Evolutionary conservation across 2,329 filamentous ascomycete genomes (phyloP).

Genomic region (Neofusicoccum parvum): DNA sequence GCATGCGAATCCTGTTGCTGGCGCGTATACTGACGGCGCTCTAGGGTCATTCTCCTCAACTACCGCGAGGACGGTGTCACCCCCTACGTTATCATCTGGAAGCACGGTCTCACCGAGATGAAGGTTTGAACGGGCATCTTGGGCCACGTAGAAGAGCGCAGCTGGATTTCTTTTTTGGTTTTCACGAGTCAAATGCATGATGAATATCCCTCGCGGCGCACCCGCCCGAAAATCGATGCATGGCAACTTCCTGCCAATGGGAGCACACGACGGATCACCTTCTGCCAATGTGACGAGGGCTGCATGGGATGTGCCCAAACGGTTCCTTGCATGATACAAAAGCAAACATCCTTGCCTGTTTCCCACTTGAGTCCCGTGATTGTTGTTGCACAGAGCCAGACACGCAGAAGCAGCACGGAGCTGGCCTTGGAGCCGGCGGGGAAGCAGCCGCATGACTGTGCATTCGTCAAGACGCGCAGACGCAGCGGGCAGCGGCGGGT

Average conservation of each 20-base stretch:
- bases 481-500: background rate
- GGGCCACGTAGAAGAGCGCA: constrained; percentile 20
- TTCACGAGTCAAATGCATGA: constrained; percentile 43
- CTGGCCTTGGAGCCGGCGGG: background rate
- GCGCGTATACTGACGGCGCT: background rate
- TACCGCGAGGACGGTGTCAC: constrained; percentile 96
- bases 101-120: constrained; percentile 84
- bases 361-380: background rate
- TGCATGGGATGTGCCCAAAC: background rate
- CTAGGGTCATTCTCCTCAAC: constrained; percentile 86
- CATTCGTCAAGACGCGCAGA: background rate
- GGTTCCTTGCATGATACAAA: background rate
- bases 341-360: background rate
- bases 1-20: background rate
- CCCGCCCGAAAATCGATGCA: constrained; percentile 35
- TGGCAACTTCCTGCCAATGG: background rate
- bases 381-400: background rate
- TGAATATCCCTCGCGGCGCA: constrained; percentile 34
- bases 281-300: background rate
- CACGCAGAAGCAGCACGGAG: background rate
- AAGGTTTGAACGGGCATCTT: constrained; percentile 72
- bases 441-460: background rate
- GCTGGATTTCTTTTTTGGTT: constrained; percentile 32
- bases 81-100: constrained; percentile 89
- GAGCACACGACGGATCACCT: background rate